Percentiles rank a stretch among this genome's conserved stretches.
Evolutionary conservation across 495 filamentous ascomycete species (phyloP).

Genomic region (Penicillium salamii): DNA sequence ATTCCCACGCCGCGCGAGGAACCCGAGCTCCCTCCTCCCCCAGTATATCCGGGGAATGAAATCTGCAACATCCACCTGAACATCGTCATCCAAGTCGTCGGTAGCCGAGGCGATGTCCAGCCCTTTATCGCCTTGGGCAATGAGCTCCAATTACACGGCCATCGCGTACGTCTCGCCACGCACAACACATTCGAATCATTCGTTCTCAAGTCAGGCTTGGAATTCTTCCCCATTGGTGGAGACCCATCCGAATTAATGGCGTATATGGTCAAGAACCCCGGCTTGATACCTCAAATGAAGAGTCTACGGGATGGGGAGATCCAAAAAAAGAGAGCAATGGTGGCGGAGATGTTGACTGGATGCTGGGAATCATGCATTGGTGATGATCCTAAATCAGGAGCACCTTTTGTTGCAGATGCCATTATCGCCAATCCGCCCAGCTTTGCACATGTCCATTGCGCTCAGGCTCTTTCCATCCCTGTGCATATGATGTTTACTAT

Average conservation of each 20-base stretch:
- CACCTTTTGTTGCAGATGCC: not conserved
- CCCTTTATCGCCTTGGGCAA: constrained; percentile 45
- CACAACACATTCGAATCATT: constrained; percentile 60
- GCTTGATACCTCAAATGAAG: constrained; percentile 46
- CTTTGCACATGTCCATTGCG: not conserved
- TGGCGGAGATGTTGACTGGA: constrained; percentile 60
- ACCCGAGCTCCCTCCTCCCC: not conserved
- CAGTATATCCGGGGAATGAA: not conserved
- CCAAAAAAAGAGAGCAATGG: constrained; percentile 40
- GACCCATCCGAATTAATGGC: constrained; percentile 64
- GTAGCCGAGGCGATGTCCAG: constrained; percentile 41
- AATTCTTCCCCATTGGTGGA: constrained; percentile 65
- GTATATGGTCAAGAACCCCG: constrained; percentile 55
- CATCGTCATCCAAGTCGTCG: constrained; percentile 54
- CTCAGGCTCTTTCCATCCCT: not conserved
- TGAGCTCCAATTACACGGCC: constrained; percentile 42
- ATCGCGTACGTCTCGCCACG: constrained; percentile 61
- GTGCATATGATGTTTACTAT: not conserved
- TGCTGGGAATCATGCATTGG: constrained; percentile 65
- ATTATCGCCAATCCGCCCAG: not conserved
- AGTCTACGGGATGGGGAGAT: constrained; percentile 47
- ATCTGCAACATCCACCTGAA: constrained; percentile 30
- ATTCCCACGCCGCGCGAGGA: constrained; percentile 10
- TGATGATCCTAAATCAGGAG: constrained; percentile 37
- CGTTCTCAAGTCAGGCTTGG: constrained; percentile 49